Evolutionary conservation across 2,329 filamentous ascomycete genomes (phyloP).

Genomic region (Fusarium tjaetaba): DNA sequence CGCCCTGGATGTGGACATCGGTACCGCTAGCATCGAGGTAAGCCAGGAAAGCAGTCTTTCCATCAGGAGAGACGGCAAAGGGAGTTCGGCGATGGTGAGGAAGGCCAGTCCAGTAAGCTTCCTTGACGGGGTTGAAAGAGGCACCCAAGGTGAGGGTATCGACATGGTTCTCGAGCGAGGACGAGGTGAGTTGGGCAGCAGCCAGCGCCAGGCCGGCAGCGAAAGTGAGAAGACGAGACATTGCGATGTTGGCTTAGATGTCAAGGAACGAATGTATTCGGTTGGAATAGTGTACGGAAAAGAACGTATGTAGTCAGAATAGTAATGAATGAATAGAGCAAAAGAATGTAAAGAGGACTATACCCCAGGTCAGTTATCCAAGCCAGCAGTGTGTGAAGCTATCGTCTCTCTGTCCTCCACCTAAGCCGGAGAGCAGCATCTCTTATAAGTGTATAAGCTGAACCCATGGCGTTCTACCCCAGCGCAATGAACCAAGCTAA

Average conservation of each 20-base stretch:
- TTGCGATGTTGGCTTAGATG: conserved; percentile 9
- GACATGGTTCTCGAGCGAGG: conserved; percentile 45
- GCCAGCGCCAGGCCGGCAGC: conserved; percentile 43
- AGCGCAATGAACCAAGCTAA: conserved; percentile 13
- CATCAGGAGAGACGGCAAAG: conserved; percentile 69
- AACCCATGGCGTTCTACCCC: neutral
- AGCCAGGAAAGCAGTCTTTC: conserved; percentile 67
- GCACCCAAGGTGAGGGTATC: conserved; percentile 59
- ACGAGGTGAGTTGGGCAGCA: conserved; percentile 39
- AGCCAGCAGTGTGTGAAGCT: conserved; percentile 30
- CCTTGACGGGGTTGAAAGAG: conserved; percentile 66
- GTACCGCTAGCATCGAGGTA: conserved; percentile 67
- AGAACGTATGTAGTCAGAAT: conserved; percentile 25
- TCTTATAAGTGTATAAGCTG: conserved; percentile 38
- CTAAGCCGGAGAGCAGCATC: neutral
- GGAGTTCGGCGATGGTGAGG: conserved; percentile 71
- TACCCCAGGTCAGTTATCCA: conserved; percentile 39
- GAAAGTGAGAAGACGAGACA: conserved; percentile 42
- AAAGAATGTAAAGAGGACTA: conserved; percentile 38
- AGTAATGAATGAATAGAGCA: conserved; percentile 37
- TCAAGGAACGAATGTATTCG: conserved; percentile 9
- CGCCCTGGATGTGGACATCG: conserved; percentile 66
- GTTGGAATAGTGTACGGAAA: conserved; percentile 7
- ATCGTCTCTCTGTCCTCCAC: neutral
- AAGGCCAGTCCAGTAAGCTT: conserved; percentile 69